Base-by-base conservation (phyloP, 306 rosid species). In the Rosa persica region DNA sequence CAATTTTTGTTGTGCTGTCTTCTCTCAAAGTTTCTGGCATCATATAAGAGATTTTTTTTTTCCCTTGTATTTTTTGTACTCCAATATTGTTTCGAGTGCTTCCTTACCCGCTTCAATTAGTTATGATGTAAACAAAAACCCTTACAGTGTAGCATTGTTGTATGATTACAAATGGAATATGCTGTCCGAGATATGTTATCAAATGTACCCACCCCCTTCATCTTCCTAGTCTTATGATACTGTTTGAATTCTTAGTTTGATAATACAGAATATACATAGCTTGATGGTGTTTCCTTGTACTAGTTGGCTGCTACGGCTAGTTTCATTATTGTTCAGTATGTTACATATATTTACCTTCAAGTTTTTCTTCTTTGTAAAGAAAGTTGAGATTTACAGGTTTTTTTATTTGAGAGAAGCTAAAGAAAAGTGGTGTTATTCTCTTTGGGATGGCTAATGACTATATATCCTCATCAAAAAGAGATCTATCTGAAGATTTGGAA, bases 21-120 rank as follows among this genome's bases (percentile, higher is more conserved):
- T 95, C 98, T 27, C 91, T 95, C 39, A 86, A 78, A 80, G 89
- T 95, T 82, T 91, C 96, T 6, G 91, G 90, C 46, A 79, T 88
- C 88, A 86, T 95, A 80, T 95, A 82, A 83, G 55, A 44, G 6
- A 43, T 36, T 40, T 6, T n/a, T 6, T n/a, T 42, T 23, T 57
- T 78, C 13, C 30, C 42, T 30, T 30, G 34, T 30, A 30, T 30
- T 30, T 30, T 30, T 30, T 30, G 34, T 30, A 25, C 22, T 23
- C 43, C 54, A 3, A 22, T 23, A 22, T 69, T 5, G 20, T 69
- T 39, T 69, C 9, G 11, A 12, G 49, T 44, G 6, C 4, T 69
- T 22, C 34, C 34, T 30, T 48, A 5, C 44, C 17, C 6, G 23
- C 3, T 39, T 12, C 0, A 9, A n/a, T 7, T 34, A 49, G 20